Conservation (phyloP, 192 early-diverging fungal species). For the Coemansia aciculifera region DNA sequence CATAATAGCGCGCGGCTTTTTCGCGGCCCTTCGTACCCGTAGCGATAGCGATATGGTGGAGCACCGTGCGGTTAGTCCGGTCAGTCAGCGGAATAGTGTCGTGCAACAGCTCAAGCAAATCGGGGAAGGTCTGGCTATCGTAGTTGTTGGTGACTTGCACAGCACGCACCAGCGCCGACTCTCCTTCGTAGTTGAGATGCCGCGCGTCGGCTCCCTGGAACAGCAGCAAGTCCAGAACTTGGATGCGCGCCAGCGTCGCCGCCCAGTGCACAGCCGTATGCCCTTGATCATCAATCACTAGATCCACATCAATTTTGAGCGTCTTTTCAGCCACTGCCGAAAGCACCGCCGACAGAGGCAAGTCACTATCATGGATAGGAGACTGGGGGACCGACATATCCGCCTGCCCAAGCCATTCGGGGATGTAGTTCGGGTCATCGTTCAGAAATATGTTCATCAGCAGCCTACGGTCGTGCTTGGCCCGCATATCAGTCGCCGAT, state of each 20-base stretch:
- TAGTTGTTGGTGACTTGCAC: constrained; percentile 86
- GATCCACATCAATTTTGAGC: constrained; percentile 70
- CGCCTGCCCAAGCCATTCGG: constrained; percentile 39
- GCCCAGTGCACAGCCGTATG: constrained; percentile 98
- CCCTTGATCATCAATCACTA: constrained; percentile 91
- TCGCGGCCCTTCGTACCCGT: constrained; percentile 71
- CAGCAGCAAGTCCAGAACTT: constrained; percentile 74
- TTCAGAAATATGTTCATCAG: constrained; percentile 86
- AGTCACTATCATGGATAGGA: neutral
- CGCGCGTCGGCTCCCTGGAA: constrained; percentile 71
- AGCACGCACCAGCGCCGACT: constrained; percentile 86
- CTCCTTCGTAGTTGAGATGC: constrained; percentile 75
- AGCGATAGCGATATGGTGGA: constrained; percentile 86
- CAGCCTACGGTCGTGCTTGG: constrained; percentile 68
- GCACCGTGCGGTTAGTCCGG: constrained; percentile 76
- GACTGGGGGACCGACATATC: constrained; percentile 5
- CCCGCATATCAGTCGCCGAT: constrained; percentile 4
- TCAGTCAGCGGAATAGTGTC: constrained; percentile 77
- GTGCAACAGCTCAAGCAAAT: constrained; percentile 71
- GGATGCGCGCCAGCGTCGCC: constrained; percentile 77
- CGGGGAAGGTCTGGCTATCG: constrained; percentile 77
- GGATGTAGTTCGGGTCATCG: constrained; percentile 70
- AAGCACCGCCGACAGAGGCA: neutral
- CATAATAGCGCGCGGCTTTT: constrained; percentile 81
- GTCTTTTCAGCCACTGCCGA: neutral